Conservation (phyloP, 352 stramenopile species). For the Phytopythium aichiense region DNA sequence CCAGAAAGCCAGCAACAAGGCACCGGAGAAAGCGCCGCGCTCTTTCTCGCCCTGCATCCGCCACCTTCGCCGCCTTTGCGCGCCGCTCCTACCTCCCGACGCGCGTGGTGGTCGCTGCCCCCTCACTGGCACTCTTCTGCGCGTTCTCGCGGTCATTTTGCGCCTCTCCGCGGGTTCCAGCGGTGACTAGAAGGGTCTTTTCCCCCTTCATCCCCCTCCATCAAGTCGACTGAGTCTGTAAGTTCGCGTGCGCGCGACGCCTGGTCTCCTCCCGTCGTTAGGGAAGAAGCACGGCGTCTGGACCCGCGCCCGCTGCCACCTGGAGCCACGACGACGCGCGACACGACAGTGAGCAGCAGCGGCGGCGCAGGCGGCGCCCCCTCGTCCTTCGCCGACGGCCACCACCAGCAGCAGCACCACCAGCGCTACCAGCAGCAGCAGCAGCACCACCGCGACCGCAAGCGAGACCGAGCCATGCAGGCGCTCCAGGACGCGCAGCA, state of each 20-base stretch:
- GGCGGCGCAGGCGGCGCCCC: constrained; percentile 3
- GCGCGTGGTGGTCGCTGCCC: not conserved
- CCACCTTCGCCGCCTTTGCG: not conserved
- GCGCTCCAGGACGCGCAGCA: constrained; percentile 74
- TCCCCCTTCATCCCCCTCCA: not conserved
- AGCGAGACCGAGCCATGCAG: constrained; percentile 60
- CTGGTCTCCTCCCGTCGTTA: not conserved
- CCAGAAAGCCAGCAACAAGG: constrained; percentile 2
- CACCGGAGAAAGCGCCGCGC: not conserved
- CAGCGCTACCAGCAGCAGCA: constrained; percentile 11
- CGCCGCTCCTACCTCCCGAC: not conserved
- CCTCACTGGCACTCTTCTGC: not conserved
- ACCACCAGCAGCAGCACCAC: constrained; percentile 12
- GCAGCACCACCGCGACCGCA: constrained; percentile 31
- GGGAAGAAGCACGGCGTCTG: not conserved
- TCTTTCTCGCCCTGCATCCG: constrained; percentile 4
- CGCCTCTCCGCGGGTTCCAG: not conserved
- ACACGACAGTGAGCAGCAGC: constrained; percentile 9
- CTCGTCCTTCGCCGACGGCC: constrained; percentile 9
- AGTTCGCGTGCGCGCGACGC: not conserved
- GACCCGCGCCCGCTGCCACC: not conserved
- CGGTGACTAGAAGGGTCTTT: not conserved
- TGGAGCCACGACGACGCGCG: constrained; percentile 22
- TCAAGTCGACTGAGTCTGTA: not conserved
- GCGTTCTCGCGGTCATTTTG: not conserved